These are phyloP conservation scores for Fusarium xyrophilum DNA, from an alignment of 2,329 filamentous ascomycete species.

Conservation along the genomic window DNA sequence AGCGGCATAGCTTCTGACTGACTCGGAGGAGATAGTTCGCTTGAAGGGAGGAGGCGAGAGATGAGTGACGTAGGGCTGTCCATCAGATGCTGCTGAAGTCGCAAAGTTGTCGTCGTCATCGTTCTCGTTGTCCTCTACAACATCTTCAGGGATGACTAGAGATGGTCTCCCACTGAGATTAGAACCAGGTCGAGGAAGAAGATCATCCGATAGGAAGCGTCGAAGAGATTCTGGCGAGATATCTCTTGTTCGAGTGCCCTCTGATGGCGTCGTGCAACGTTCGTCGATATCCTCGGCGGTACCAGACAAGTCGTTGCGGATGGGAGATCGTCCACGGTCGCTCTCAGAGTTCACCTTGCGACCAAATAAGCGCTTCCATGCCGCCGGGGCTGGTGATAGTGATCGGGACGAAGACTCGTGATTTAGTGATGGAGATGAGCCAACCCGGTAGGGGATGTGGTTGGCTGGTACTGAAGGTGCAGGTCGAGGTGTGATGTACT, in stretches of 20 bases:
- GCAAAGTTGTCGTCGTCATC: conserved; percentile 71
- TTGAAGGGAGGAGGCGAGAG: conserved; percentile 62
- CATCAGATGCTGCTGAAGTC: conserved; percentile 57
- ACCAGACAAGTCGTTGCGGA: conserved; percentile 34
- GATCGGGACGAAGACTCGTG: conserved; percentile 55
- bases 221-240: conserved; percentile 64
- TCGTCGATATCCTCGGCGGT: conserved; percentile 20
- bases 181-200: conserved; percentile 41
- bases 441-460: conserved; percentile 37
- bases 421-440: conserved; percentile 44
- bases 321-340: conserved; percentile 46
- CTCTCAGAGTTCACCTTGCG: conserved; percentile 49
- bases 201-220: conserved; percentile 59
- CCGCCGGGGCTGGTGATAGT: conserved; percentile 54
- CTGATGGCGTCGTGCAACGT: conserved; percentile 44
- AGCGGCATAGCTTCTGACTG: conserved; percentile 31
- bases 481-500: conserved; percentile 73
- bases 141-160: conserved; percentile 48
- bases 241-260: conserved; percentile 55
- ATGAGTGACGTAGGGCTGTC: conserved; percentile 52
- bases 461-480: conserved; percentile 49
- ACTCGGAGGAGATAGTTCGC: conserved; percentile 45
- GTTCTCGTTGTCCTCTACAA: conserved; percentile 50
- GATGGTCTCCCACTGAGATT: conserved; percentile 43
- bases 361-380: conserved; percentile 60